Evolutionary conservation across 768 basidiomycete species (phyloP), one percentile per base, ranked within the genome.

Genomic region (Saitozyma sp.): DNA sequence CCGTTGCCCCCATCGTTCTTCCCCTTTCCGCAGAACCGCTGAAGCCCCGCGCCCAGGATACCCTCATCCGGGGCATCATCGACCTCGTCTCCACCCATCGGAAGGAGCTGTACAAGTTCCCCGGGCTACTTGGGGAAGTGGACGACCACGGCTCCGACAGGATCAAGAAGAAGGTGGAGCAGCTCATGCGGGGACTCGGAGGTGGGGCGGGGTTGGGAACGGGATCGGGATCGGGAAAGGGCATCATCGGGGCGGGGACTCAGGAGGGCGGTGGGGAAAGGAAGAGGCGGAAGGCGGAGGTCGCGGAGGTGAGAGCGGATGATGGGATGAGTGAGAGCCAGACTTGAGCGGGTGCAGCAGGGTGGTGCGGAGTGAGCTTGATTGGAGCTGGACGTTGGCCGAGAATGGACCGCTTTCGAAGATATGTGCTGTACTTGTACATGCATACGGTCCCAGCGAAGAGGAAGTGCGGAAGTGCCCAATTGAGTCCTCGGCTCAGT

Each of bases 111-210:
- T 63, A 63, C 56, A 39, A n/a, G 11, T 14, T 40, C 40, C 48
- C 48, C 4, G 62, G 62, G 9, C 56, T 63, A 19, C 11, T 13
- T 13, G 61, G 63, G 17, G 56, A 63, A 49, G 50, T 51, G 17
- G 62, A 63, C 39, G 56, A 50, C 14, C 49, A 56, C 43, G 55
- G 48, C 1, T 46, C 29, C 16, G 61, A 62, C 48, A 49, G 61
- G 46, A 55, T 62, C 53, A 14, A 46, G 17, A 14, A 55, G 38
- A 56, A 55, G 54, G 17, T 55, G 13, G 54, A 56, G 29, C 29
- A 43, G 39, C 38, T 62, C 43, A 14, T 56, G n/a, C 20, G 41
- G 46, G 53, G 53, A 5, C 29, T 29, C 2, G 29, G 29, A 29
- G 29, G 2, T 29, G 29, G 29, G 29, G 29, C 29, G 29, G 29